Percentiles rank a stretch among this genome's conserved stretches.
Conservation (phyloP, 2,329 filamentous ascomycete species). For the Trichoderma afroharzianum region DNA sequence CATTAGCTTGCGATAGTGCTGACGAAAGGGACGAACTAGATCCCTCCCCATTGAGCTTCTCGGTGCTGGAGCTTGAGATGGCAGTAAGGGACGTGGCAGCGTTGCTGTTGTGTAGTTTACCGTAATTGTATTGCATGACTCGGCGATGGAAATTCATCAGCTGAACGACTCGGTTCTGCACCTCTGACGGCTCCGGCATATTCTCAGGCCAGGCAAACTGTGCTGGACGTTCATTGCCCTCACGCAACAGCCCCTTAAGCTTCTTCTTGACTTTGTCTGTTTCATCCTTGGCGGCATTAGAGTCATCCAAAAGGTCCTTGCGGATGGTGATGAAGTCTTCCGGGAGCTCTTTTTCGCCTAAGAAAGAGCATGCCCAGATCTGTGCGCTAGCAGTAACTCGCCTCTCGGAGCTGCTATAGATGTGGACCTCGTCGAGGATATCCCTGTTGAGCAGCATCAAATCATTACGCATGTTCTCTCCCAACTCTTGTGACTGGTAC, state of each 20-base stretch:
- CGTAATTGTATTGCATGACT: constrained; percentile 93
- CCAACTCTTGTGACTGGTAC: constrained; percentile 93
- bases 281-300: constrained; percentile 96
- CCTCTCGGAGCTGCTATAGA: constrained; percentile 93
- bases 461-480: constrained; percentile 94
- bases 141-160: constrained; percentile 96
- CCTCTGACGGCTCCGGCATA: constrained; percentile 89
- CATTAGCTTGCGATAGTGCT: constrained; percentile 57
- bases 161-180: constrained; percentile 87
- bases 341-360: constrained; percentile 79
- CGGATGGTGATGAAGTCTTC: constrained; percentile 85
- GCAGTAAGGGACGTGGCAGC: constrained; percentile 60
- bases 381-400: constrained; percentile 94
- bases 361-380: constrained; percentile 88
- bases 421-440: constrained; percentile 84
- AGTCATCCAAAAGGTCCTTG: constrained; percentile 94
- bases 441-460: constrained; percentile 88
- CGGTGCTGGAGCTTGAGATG: constrained; percentile 49
- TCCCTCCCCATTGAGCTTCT: constrained; percentile 42
- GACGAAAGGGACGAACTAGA: constrained; percentile 44
- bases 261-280: constrained; percentile 99
- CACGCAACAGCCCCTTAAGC: constrained; percentile 84
- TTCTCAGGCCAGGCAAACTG: constrained; percentile 98
- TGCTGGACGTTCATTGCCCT: constrained; percentile 88
- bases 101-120: constrained; percentile 68